phyloP scores from a whole-genome alignment of 345 rosid species.

The Fremontodendron californicum region DNA sequence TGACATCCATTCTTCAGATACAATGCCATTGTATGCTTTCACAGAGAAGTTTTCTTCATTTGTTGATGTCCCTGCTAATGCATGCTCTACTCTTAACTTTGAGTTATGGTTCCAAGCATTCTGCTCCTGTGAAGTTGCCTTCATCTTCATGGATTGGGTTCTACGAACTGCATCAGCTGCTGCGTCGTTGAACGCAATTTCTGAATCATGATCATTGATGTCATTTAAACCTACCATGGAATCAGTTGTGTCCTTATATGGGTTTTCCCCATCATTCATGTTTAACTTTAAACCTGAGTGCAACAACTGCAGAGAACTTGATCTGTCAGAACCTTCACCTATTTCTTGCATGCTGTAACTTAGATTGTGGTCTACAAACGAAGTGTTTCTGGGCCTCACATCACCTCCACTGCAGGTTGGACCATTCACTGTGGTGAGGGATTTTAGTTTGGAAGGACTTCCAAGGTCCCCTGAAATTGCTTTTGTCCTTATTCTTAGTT shows the following conservation, averaged over 20 bases:
- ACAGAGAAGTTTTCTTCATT: conserved; percentile 31
- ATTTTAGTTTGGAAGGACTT: conserved; percentile 37
- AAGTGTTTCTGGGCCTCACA: conserved; percentile 20
- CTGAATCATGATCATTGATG: conserved; percentile 28
- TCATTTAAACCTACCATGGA: conserved; percentile 18
- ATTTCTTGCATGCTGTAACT: conserved; percentile 19
- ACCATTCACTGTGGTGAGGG: conserved; percentile 32
- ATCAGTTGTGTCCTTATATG: conserved; percentile 20
- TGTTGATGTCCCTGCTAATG: conserved; percentile 36
- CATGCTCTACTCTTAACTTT: conserved; percentile 37
- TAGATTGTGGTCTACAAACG: conserved; percentile 9
- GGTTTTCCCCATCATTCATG: conserved; percentile 17
- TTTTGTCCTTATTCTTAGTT: conserved; percentile 56
- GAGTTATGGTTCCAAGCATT: conserved; percentile 26
- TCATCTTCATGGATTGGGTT: conserved; percentile 66
- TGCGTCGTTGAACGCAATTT: conserved; percentile 32
- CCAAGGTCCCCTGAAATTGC: conserved; percentile 27
- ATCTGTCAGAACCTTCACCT: conserved; percentile 28
- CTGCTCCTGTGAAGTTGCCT: conserved; percentile 43
- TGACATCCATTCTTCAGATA: conserved; percentile 60
- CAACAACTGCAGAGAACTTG: conserved; percentile 21
- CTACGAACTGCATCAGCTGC: conserved; percentile 47
- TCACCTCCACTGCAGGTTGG: conserved; percentile 25
- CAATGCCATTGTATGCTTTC: conserved; percentile 29
- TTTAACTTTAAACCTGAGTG: conserved; percentile 19